Base-by-base conservation (phyloP, 2,329 filamentous ascomycete species). In the Aotearoamyces nothofagi region DNA sequence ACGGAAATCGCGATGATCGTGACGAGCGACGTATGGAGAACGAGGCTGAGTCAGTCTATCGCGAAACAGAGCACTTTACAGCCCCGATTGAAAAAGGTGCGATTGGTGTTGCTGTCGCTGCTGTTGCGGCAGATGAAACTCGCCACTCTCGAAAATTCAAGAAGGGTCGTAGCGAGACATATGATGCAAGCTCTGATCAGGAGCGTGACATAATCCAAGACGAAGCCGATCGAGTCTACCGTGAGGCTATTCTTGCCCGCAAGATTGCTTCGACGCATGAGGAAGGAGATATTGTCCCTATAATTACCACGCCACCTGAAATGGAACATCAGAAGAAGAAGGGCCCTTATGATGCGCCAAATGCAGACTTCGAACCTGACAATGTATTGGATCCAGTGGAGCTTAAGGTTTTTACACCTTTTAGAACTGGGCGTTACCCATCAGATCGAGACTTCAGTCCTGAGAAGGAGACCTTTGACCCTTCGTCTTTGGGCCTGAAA, bases 361-460 rank as follows among this genome's bases (percentile, higher is more conserved):
- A 77, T 41, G 71, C 71, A n/a, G 71, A 77, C 45, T 69, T 76
- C 30, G 57, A 54, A 29, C 64, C 74, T 33, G 70, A 76, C 43
- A 63, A 72, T 39, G 51, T 65, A 34, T 58, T 75, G 35, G 55
- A 60, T 30, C 71, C 71, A 4, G 47, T 48, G 22, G 63, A 74
- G 16, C 48, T 69, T 20, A 36, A 32, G 25, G 47, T 32, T 28
- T 60, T 53, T 40, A 44, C 41, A 7, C 17, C 27, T 17, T 16
- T 31, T 4, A 25, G 24, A 25, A 38, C 39, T 17, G 34, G 25
- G 12, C 30, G 32, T 6, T 38, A 37, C 23, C 27, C 26, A 11
- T 28, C 41, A 19, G 40, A 39, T 16, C 33, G 38, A 30, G 43
- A 49, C 26, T n/a, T n/a, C n/a, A n/a, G n/a, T 20, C 35, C 42